phyloP scores from a whole-genome alignment of 257 asterid species.

The Oldenlandia corymbosa region DNA sequence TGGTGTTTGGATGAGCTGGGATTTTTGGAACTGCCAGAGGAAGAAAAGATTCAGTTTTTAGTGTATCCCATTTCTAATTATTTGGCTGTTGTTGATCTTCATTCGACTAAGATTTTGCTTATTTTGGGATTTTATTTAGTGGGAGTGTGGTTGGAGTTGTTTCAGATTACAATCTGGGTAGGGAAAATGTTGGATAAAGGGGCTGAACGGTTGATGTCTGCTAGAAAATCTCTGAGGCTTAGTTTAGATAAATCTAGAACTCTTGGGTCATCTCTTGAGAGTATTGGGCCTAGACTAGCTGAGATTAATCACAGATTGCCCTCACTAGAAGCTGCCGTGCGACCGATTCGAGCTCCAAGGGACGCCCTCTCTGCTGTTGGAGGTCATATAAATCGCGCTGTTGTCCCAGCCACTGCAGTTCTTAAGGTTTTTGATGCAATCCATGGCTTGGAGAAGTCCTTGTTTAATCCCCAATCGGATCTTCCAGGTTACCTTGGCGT shows the following conservation, averaged over 20 bases:
- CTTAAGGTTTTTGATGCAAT: slow-evolving; percentile 94
- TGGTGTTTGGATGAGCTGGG: slow-evolving; percentile 8
- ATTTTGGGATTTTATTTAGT: slow-evolving; percentile 10
- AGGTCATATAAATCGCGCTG: slow-evolving; percentile 79
- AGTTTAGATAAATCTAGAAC: slow-evolving; percentile 65
- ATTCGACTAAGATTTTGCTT: background rate
- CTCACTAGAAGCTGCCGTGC: slow-evolving; percentile 59
- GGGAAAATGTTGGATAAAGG: slow-evolving; percentile 43
- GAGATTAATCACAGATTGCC: slow-evolving; percentile 68
- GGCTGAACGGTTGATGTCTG: slow-evolving; percentile 49
- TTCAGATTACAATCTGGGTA: slow-evolving; percentile 17
- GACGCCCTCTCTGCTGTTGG: slow-evolving; percentile 66
- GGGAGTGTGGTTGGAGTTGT: slow-evolving; percentile 11
- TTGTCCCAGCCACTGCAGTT: slow-evolving; percentile 89
- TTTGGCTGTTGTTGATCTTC: background rate
- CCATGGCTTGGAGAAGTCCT: slow-evolving; percentile 75
- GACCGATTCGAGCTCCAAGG: slow-evolving; percentile 61
- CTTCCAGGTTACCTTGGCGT: slow-evolving; percentile 65
- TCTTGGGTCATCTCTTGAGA: slow-evolving; percentile 45
- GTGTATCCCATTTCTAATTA: background rate
- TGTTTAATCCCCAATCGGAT: slow-evolving; percentile 64
- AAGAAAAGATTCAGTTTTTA: slow-evolving; percentile 5
- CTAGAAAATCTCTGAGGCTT: slow-evolving; percentile 55
- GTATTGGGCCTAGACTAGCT: slow-evolving; percentile 56
- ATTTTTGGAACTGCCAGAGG: background rate